A percentile compares a stretch with the other conserved stretches of the same genome.
These are phyloP conservation scores for Hericium erinaceus DNA, from an alignment of 768 basidiomycete genomes.

Conservation along the genomic window DNA sequence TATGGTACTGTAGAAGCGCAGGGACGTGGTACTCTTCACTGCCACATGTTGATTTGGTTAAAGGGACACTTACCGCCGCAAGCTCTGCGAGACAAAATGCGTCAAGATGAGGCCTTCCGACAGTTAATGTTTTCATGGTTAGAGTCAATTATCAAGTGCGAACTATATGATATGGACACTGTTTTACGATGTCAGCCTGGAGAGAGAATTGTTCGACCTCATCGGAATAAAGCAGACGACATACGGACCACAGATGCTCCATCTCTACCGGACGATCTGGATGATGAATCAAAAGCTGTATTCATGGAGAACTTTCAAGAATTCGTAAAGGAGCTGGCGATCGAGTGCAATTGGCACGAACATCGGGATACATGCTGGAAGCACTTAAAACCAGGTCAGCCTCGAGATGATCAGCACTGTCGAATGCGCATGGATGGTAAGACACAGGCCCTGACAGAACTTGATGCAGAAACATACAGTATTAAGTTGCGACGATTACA, in stretches of 20 bases:
- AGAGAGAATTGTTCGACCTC: neutral
- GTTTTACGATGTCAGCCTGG: neutral
- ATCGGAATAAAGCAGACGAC: neutral
- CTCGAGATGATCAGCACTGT: too few species aligned
- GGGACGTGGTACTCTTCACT: conserved; percentile 19
- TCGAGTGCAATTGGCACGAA: conserved; percentile 22
- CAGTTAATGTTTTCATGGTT: conserved; percentile 15
- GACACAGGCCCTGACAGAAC: too few species aligned
- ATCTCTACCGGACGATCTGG: too few species aligned
- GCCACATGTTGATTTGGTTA: conserved; percentile 34
- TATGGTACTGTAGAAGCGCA: conserved; percentile 32
- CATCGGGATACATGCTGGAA: too few species aligned
- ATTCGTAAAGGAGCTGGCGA: conserved; percentile 9
- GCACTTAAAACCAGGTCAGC: too few species aligned
- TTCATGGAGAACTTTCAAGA: too few species aligned
- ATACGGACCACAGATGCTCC: too few species aligned
- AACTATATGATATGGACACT: conserved; percentile 9
- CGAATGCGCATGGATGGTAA: too few species aligned
- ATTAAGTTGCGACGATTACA: too few species aligned
- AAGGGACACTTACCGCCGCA: conserved; percentile 10
- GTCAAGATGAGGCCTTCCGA: conserved; percentile 13
- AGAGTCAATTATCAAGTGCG: conserved; percentile 19
- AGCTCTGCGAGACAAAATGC: neutral
- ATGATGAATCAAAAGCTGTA: too few species aligned
- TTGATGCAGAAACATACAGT: too few species aligned